These are phyloP conservation scores for Globisporangium heterothallicum DNA, from an alignment of 352 stramenopile genomes.

Conservation along the genomic window DNA sequence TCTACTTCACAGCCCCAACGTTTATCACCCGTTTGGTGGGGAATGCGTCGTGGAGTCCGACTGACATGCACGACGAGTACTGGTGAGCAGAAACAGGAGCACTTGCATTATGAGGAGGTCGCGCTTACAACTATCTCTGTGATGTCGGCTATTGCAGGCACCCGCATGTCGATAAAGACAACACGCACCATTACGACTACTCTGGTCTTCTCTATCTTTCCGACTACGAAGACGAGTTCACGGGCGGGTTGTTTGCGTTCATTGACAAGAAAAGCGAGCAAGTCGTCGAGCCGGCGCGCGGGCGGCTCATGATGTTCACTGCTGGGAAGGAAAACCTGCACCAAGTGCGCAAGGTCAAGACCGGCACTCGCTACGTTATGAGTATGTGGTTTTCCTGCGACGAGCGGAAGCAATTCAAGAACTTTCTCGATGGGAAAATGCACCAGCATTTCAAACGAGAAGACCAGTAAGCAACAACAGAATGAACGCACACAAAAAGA, in stretches of 20 bases:
- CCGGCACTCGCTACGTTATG: constrained; percentile 82
- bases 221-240: constrained; percentile 82
- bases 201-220: constrained; percentile 87
- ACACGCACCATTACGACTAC: constrained; percentile 93
- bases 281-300: constrained; percentile 67
- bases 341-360: constrained; percentile 65
- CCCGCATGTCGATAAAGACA: constrained; percentile 90
- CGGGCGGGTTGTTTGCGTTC: constrained; percentile 86
- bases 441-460: constrained; percentile 66
- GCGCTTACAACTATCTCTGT: constrained; percentile 4
- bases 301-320: constrained; percentile 88
- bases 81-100: constrained; percentile 34
- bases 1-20: constrained; percentile 92
- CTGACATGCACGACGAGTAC: constrained; percentile 89
- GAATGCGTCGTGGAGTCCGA: constrained; percentile 74
- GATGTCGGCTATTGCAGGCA: constrained; percentile 41
- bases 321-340: constrained; percentile 87
- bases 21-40: constrained; percentile 89
- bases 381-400: constrained; percentile 94
- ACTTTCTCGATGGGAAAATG: constrained; percentile 88
- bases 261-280: constrained; percentile 71
- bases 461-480: constrained; percentile 8
- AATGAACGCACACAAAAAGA: not conserved
- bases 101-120: not conserved
- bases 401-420: constrained; percentile 72